Evolutionary conservation across 208 protist species (phyloP).

Genomic region (Naegleria lovaniensis): DNA sequence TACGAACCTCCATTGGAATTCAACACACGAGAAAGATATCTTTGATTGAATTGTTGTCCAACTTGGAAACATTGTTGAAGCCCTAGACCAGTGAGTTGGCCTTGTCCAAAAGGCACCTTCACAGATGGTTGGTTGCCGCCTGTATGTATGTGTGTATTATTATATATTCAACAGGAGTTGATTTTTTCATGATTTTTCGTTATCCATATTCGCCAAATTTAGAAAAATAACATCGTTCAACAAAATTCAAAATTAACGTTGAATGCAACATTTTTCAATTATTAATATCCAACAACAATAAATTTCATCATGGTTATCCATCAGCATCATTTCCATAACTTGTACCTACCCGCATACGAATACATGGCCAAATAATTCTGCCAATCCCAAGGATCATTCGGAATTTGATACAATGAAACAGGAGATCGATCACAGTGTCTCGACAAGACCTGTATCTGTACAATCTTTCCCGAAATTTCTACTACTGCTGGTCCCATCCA

Average conservation of each 20-base stretch:
- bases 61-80: not conserved
- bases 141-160: no score
- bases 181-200: no score
- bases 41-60: not conserved
- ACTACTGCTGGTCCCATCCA: no score
- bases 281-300: no score
- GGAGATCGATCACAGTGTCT: not conserved
- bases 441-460: not conserved
- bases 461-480: not conserved
- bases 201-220: no score
- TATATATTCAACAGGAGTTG: no score
- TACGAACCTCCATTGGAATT: not conserved
- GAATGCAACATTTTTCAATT: no score
- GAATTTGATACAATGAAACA: not conserved
- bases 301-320: no score
- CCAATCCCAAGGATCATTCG: not conserved
- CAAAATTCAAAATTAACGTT: no score
- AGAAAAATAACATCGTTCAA: no score
- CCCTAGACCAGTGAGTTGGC: not conserved
- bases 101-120: not conserved
- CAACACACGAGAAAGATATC: not conserved
- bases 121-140: not conserved
- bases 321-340: no score
- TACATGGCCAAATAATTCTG: not conserved
- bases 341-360: not conserved